Percentiles rank a stretch among this genome's conserved stretches.
Evolutionary conservation across 495 filamentous ascomycete species (phyloP).

Genomic region (Penicillium pancosmium): DNA sequence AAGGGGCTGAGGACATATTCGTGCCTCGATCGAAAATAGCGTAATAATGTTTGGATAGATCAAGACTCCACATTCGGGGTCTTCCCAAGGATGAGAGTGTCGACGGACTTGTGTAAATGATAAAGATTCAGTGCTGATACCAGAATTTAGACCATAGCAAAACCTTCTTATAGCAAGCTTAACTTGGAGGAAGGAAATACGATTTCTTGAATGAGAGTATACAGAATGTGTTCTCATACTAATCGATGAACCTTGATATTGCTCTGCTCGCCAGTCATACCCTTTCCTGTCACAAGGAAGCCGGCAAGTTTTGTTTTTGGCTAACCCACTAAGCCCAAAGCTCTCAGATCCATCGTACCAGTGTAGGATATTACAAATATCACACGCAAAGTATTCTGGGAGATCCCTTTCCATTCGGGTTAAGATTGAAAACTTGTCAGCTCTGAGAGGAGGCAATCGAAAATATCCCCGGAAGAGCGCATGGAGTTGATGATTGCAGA

Average conservation of each 20-base stretch:
- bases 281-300: background rate
- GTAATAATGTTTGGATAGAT: background rate
- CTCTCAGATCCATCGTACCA: no score
- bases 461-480: background rate
- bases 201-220: background rate
- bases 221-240: background rate
- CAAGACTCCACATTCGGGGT: background rate
- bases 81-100: background rate
- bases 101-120: slow-evolving; percentile 1
- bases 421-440: no score
- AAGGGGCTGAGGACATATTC: background rate
- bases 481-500: slow-evolving; percentile 6
- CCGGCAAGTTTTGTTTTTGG: background rate
- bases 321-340: background rate
- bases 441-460: no score
- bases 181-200: background rate
- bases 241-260: background rate
- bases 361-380: no score
- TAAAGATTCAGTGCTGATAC: slow-evolving; percentile 3
- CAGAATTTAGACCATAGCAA: background rate
- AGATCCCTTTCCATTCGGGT: no score
- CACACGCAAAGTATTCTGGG: no score
- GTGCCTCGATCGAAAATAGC: background rate
- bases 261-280: background rate
- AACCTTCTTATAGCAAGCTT: slow-evolving; percentile 9